These are phyloP conservation scores for Plantago major DNA, from an alignment of 257 asterid species.

Conservation along the genomic window DNA sequence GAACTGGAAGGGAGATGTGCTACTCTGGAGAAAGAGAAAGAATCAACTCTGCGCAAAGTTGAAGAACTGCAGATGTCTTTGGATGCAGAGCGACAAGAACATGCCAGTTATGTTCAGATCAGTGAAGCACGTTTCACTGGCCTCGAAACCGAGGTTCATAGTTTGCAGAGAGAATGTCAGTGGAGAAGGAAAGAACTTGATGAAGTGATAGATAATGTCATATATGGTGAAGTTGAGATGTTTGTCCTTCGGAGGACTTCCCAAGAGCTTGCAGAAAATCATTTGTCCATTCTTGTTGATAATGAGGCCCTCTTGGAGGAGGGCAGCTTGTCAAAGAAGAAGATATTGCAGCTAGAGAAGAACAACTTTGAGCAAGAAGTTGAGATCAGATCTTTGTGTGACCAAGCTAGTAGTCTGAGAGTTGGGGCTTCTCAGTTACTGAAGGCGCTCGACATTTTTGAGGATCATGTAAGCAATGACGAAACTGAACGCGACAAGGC, in stretches of 20 bases:
- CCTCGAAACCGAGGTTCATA: conserved; percentile 41
- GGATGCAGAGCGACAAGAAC: conserved; percentile 57
- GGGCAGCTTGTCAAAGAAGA: conserved; percentile 38
- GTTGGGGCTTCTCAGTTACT: conserved; percentile 47
- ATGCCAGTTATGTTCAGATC: conserved; percentile 35
- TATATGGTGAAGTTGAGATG: conserved; percentile 56
- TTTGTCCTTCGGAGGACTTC: conserved; percentile 48
- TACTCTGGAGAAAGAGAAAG: conserved; percentile 66
- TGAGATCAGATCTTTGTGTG: conserved; percentile 50
- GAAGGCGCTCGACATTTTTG: conserved; percentile 46
- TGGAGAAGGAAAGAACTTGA: conserved; percentile 55
- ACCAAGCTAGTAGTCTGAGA: conserved; percentile 46
- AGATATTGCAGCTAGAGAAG: conserved; percentile 46
- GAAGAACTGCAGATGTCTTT: conserved; percentile 57
- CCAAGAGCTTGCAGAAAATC: conserved; percentile 52
- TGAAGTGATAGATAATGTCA: conserved; percentile 44
- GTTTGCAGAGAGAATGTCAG: conserved; percentile 49
- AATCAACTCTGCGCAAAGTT: conserved; percentile 43
- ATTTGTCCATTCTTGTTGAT: conserved; percentile 32
- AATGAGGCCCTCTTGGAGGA: conserved; percentile 48
- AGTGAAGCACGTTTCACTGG: conserved; percentile 36
- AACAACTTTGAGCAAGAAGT: conserved; percentile 37
- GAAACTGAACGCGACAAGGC: conserved; percentile 39
- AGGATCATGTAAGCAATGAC: conserved; percentile 29
- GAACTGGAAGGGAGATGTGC: conserved; percentile 56